Evolutionary conservation across 23 red algal species (phyloP).

Genomic region (Cyanidium caldarium): DNA sequence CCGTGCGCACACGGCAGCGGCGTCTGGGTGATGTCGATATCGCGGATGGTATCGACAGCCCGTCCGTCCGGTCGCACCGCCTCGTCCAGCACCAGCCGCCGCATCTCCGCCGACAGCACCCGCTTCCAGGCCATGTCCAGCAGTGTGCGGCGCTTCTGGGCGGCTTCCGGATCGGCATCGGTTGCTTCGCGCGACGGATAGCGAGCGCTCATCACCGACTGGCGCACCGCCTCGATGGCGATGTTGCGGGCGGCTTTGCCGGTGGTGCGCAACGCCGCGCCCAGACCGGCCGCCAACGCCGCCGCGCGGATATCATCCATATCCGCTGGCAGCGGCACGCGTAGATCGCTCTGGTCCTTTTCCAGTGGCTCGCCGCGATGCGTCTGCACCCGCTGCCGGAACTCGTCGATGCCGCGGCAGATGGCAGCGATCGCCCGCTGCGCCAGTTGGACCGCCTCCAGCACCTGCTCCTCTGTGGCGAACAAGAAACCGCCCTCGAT

Average conservation of each 20-base stretch:
- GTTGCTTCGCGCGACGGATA: not conserved
- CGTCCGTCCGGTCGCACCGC: constrained; percentile 54
- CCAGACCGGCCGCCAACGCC: constrained; percentile 8
- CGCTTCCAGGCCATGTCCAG: constrained; percentile 53
- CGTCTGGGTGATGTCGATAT: constrained; percentile 52
- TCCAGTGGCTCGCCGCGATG: not conserved
- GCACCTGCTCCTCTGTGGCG: constrained; percentile 42
- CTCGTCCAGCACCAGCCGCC: constrained; percentile 33
- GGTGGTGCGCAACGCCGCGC: constrained; percentile 25
- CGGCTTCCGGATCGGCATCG: constrained; percentile 16
- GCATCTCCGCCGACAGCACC: constrained; percentile 38
- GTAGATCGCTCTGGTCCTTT: constrained; percentile 22
- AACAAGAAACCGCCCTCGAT: constrained; percentile 65
- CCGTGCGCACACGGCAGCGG: constrained; percentile 59
- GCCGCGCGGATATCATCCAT: constrained; percentile 5
- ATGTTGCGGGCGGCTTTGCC: constrained; percentile 55
- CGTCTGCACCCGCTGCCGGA: not conserved
- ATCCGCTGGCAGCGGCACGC: constrained; percentile 5
- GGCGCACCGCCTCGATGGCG: constrained; percentile 15
- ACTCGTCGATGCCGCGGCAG: constrained; percentile 44
- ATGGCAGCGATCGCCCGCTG: constrained; percentile 35
- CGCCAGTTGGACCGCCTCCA: constrained; percentile 36
- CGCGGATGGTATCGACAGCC: constrained; percentile 28
- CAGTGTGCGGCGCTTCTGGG: constrained; percentile 9
- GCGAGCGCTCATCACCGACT: constrained; percentile 20